A percentile compares a stretch with the other conserved stretches of the same genome.
These are phyloP conservation scores for Phaeosphaeriaceae sp. DNA, from an alignment of 2,329 filamentous ascomycete species.

Conservation along the genomic window DNA sequence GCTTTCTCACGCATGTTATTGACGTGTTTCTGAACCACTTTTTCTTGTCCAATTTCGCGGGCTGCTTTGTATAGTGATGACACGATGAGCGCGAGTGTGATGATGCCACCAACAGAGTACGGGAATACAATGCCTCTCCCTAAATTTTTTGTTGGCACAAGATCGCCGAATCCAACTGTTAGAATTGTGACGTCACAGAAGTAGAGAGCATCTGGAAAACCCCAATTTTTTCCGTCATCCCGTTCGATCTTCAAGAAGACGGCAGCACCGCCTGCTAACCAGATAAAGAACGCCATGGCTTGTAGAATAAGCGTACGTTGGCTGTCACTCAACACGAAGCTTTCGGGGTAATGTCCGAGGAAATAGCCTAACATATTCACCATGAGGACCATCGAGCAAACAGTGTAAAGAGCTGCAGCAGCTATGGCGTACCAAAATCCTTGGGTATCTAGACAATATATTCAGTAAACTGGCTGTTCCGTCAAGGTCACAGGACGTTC, in stretches of 20 bases:
- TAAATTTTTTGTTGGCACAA: slow-evolving; percentile 62
- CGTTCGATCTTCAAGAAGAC: slow-evolving; percentile 74
- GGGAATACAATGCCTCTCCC: slow-evolving; percentile 79
- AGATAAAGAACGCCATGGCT: slow-evolving; percentile 83
- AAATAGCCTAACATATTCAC: slow-evolving; percentile 81
- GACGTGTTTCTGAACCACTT: slow-evolving; percentile 66
- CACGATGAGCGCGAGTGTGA: slow-evolving; percentile 84
- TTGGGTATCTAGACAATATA: slow-evolving; percentile 67
- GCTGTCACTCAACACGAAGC: slow-evolving; percentile 77
- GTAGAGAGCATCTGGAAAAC: slow-evolving; percentile 72
- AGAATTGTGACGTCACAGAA: slow-evolving; percentile 53
- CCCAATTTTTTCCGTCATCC: slow-evolving; percentile 60
- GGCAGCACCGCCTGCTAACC: slow-evolving; percentile 77
- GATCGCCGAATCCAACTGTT: slow-evolving; percentile 57
- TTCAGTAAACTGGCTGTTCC: not conserved
- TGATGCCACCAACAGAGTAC: slow-evolving; percentile 81
- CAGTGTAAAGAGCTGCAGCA: slow-evolving; percentile 78
- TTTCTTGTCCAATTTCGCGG: slow-evolving; percentile 64
- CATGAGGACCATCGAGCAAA: slow-evolving; percentile 77
- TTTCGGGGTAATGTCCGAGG: slow-evolving; percentile 75
- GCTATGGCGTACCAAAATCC: slow-evolving; percentile 88
- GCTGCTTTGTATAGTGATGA: slow-evolving; percentile 76
- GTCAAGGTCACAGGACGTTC: too few species aligned
- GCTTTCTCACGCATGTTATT: slow-evolving; percentile 62
- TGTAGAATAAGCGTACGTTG: slow-evolving; percentile 91